Percentiles rank a stretch among this genome's conserved stretches.
phyloP scores from a whole-genome alignment of 2,329 filamentous ascomycete genomes.

The Lomentospora prolificans region DNA sequence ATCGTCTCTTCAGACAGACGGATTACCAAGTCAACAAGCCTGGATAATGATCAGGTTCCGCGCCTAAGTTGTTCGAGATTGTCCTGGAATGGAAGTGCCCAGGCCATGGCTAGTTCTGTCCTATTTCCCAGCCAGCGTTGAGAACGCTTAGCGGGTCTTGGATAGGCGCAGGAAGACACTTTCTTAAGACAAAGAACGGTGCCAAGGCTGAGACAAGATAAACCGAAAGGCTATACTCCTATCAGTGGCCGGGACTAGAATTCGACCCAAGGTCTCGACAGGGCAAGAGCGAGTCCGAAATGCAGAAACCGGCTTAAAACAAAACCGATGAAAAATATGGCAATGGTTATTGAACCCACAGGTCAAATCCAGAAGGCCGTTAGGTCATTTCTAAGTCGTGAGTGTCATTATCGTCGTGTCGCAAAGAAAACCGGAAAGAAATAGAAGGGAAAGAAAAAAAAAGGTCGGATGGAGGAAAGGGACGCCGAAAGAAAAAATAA shows the following conservation, averaged over 20 bases:
- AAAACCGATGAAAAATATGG: neutral
- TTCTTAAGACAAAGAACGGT: neutral
- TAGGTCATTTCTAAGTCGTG: constrained; percentile 9
- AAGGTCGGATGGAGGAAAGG: constrained; percentile 6
- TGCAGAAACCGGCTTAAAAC: neutral
- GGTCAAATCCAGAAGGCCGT: constrained; percentile 1
- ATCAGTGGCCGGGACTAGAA: neutral
- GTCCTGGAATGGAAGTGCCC: neutral
- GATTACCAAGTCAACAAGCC: neutral
- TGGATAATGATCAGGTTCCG: neutral
- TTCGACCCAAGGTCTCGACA: neutral
- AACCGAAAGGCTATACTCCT: neutral
- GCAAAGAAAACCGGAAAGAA: neutral
- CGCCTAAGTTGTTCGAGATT: neutral
- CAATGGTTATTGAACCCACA: neutral
- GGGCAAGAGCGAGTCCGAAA: neutral
- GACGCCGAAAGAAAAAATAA: neutral
- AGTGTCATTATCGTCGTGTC: constrained; percentile 6
- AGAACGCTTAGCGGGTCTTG: neutral
- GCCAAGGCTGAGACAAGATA: neutral
- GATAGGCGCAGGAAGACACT: neutral
- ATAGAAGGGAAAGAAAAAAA: constrained; percentile 2
- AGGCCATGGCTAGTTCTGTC: neutral
- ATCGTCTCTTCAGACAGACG: neutral
- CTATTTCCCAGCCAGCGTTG: neutral